Base-by-base conservation (phyloP, 2,329 filamentous ascomycete genomes). In the Bipolaris victoriae region DNA sequence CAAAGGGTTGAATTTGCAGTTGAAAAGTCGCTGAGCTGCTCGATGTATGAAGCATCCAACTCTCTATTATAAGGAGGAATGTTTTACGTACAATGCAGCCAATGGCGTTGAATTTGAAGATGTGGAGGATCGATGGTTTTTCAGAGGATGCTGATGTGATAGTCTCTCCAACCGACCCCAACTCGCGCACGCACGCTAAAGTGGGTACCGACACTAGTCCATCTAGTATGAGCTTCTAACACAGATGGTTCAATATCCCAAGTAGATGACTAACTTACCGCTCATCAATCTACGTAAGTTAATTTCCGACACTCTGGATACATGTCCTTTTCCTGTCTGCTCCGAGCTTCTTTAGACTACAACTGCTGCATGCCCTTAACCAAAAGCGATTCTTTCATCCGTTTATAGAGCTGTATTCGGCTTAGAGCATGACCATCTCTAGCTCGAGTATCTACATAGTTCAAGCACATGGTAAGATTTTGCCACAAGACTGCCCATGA, bases 331-430 rank as follows among this genome's bases (percentile, higher is more conserved):
- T 6, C 64, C 64, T 35, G 69, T 39, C 37, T 69, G 61, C 20
- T 62, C 66, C 22, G 68, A 51, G 40, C 68, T 66, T 66, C 69
- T 70, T 41, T 68, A 71, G 15, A 70, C 65, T 22, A 71, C 58
- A n/a, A 67, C 61, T 11, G 65, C 66, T 48, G 66, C 63, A 39
- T 67, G 60, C 18, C 67, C 66, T 63, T 71, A 62, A 16, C 60
- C 65, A 1, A 47, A 51, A 35, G 65, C 69, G 35, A 68, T 63
- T 64, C 48, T 1, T 61, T 22, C 15, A 68, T 62, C 20, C 51
- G 36, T 18, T 68, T 49, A 24, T 62, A 15, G 66, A 65, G 20
- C 63, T 36, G 9, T 31, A 46, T 6, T 49, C 48, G 7, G 54
- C 46, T 13, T 62, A 67, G 43, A 67, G 59, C n/a, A 70, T 24